Percentiles rank a stretch among this genome's conserved stretches.
phyloP scores from a whole-genome alignment of 2,329 filamentous ascomycete genomes.

The Xylaria sp. region DNA sequence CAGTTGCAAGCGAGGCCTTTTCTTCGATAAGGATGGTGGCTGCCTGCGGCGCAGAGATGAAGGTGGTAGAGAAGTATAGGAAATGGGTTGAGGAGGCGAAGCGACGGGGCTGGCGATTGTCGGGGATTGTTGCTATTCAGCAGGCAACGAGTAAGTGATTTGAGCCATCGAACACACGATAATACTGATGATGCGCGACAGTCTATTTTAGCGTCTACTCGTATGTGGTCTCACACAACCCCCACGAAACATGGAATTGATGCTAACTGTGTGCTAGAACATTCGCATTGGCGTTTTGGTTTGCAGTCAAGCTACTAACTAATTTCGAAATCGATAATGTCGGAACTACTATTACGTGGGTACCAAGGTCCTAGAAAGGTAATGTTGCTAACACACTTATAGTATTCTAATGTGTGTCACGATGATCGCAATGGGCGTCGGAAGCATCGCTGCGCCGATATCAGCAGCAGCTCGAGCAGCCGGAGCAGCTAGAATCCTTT shows the following conservation, averaged over 20 bases:
- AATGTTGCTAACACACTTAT: slow-evolving; percentile 11
- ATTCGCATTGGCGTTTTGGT: slow-evolving; percentile 50
- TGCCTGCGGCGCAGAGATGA: slow-evolving; percentile 69
- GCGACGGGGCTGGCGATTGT: slow-evolving; percentile 44
- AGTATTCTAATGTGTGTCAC: slow-evolving; percentile 67
- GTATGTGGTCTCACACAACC: slow-evolving; percentile 31
- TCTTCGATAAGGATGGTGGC: slow-evolving; percentile 70
- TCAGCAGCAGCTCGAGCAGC: slow-evolving; percentile 67
- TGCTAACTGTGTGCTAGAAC: slow-evolving; percentile 43
- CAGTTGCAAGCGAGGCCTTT: slow-evolving; percentile 70
- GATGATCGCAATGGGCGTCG: slow-evolving; percentile 66
- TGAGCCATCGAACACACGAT: background rate
- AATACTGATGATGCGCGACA: slow-evolving; percentile 37
- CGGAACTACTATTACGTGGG: slow-evolving; percentile 63
- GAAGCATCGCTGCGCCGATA: slow-evolving; percentile 66
- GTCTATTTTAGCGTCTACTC: slow-evolving; percentile 50
- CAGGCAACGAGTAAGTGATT: slow-evolving; percentile 47
- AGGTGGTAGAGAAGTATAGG: slow-evolving; percentile 64
- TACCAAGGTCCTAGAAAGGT: background rate
- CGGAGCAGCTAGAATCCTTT: slow-evolving; percentile 67
- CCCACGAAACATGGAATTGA: background rate
- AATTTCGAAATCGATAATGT: slow-evolving; percentile 56
- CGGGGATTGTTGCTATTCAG: slow-evolving; percentile 47
- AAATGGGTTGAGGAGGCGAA: slow-evolving; percentile 66
- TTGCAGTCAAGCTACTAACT: slow-evolving; percentile 45